Evolutionary conservation across 108 stramenopile genomes (phyloP).

Genomic region (Skeletonema marinoi): DNA sequence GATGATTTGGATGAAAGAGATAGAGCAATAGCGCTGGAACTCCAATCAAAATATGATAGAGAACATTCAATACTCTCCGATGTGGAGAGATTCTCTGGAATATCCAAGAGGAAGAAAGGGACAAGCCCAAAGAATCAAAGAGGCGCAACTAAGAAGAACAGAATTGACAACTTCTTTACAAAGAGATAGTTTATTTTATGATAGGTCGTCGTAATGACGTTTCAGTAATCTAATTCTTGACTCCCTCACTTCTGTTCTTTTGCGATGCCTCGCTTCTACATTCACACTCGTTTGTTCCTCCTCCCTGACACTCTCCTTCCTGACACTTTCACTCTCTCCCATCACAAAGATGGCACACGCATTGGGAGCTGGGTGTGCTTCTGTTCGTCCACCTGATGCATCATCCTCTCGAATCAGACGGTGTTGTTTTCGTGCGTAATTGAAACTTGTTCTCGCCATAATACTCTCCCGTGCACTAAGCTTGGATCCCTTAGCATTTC

Average conservation of each 20-base stretch:
- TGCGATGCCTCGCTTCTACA: neutral
- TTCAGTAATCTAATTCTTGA: neutral
- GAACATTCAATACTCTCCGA: constrained; percentile 52
- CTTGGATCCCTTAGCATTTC: constrained; percentile 6
- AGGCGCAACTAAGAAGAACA: constrained; percentile 22
- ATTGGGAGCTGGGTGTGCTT: neutral
- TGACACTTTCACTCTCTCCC: neutral
- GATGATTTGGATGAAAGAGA: constrained; percentile 49
- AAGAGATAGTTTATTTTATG: neutral
- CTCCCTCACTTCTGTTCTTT: neutral
- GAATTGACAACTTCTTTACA: constrained; percentile 35
- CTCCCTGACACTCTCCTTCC: neutral
- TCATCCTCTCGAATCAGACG: neutral
- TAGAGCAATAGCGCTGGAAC: constrained; percentile 58
- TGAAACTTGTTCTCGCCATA: constrained; percentile 9
- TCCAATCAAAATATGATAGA: constrained; percentile 72
- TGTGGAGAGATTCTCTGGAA: constrained; percentile 41
- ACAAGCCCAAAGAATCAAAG: constrained; percentile 3
- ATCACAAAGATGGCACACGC: neutral
- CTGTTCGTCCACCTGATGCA: neutral
- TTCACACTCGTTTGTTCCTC: neutral
- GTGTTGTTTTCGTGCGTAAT: constrained; percentile 11
- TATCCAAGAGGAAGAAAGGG: constrained; percentile 16
- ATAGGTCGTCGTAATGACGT: neutral
- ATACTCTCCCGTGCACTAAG: neutral